These are phyloP conservation scores for Microcos paniculata DNA, from an alignment of 345 rosid genomes.

Conservation along the genomic window DNA sequence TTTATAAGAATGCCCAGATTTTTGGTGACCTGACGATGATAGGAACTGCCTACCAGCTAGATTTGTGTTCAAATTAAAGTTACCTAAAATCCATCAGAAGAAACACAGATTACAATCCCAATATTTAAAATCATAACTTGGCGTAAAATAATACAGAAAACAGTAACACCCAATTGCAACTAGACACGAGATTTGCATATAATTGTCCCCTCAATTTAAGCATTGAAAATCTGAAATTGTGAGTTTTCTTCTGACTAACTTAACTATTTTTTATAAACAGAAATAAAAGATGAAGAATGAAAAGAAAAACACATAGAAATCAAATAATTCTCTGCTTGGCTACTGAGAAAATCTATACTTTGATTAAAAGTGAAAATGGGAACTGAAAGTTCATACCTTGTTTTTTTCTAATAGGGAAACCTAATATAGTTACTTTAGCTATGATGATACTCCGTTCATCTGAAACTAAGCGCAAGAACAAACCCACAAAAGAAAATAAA, in stretches of 20 bases:
- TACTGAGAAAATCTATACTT: background rate
- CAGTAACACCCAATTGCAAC: background rate
- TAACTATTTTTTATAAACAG: no score
- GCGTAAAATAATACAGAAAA: background rate
- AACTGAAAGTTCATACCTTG: background rate
- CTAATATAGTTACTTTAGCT: background rate
- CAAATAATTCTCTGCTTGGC: background rate
- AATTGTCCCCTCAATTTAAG: no score
- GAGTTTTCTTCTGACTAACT: no score
- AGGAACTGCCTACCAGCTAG: slow-evolving; percentile 38
- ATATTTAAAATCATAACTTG: background rate
- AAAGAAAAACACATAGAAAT: background rate
- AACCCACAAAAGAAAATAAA: slow-evolving; percentile 1
- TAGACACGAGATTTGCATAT: background rate
- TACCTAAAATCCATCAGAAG: slow-evolving; percentile 39
- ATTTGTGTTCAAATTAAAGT: slow-evolving; percentile 36
- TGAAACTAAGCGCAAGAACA: background rate
- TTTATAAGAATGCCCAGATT: slow-evolving; percentile 22
- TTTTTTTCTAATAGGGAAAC: background rate
- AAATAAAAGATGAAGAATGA: no score
- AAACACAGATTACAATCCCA: slow-evolving; percentile 15
- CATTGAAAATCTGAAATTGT: no score
- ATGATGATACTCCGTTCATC: background rate
- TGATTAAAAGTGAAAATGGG: background rate
- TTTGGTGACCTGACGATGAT: slow-evolving; percentile 31